Evolutionary conservation across 345 rosid genomes (phyloP), one percentile per base, ranked within the genome.

Genomic region (Gossypium ekmanianum): DNA sequence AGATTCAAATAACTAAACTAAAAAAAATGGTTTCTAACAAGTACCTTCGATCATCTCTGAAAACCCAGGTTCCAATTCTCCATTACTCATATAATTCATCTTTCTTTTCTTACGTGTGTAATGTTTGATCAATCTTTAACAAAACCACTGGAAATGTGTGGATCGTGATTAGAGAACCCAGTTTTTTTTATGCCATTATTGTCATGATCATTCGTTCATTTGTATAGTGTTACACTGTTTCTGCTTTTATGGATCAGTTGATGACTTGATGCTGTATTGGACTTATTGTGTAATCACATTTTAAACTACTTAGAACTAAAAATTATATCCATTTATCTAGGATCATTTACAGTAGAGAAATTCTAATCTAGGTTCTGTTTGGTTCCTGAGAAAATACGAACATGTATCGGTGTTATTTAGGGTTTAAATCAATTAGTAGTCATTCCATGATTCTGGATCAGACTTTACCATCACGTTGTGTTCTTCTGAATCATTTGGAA

Each of bases 11-110:
- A 8, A 44, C 20, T 6, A 24, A 48, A 8, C n/a, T 1, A 24
- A 11, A 3, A 58, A 59, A 59, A 3, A 70, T 52, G 73, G 47
- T 48, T 29, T 27, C 20, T 29, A 24, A 48, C 20, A 48, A 9
- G 14, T 22, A 29, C 17, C 61, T 70, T 70, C 10, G 47, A 70
- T 70, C 73, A 29, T 52, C n/a, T 70, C 26, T 70, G 44, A 68
- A 51, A 68, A 9, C 44, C 44, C 73, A 68, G 73, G 73, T 68
- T 68, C 14, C 45, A 16, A 27, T 14, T 50, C 59, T 50, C 51
- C 27, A 10, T 20, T 20, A 16, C 0, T 1, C 64, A 22, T 13
- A 27, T 29, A 11, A 0, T 27, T 2, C 24, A 8, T 7, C 3
- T 61, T 61, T 1, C 13, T 27, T 12, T 59, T 1, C 7, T 24